Base-by-base conservation (phyloP, 805 yeast species). In the Candida anglica region DNA sequence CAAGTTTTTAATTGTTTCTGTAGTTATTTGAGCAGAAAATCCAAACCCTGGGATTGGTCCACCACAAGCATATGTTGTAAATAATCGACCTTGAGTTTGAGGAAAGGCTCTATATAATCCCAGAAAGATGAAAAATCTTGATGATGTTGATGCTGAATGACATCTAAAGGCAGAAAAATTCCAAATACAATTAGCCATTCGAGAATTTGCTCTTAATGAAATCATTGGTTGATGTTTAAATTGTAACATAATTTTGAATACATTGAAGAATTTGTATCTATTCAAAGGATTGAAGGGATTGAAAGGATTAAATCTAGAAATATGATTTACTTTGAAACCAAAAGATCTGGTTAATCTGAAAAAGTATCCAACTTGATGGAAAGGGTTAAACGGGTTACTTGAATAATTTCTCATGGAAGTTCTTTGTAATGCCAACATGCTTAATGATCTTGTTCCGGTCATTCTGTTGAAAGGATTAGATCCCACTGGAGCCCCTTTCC, bases 41-140 rank as follows among this genome's bases (percentile, higher is more conserved):
- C 32, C 32, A n/a, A n/a, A n/a, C 9, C 15, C n/a, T 5, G 34
- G 34, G 16, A 32, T 32, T 11, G 34, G 34, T 15, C 34, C 34
- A 7, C 34, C 34, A 11, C 18, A 23, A 8, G 34, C 29, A 25
- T 23, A 32, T n/a, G 34, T 24, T 17, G 32, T 20, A 14, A 32
- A 32, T n/a, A 32, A 23, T 6, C 34, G 13, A 7, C 15, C 27
- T 10, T 25, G 27, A 5, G 34, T 15, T 18, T 26, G 13, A 9
- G 34, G 34, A 18, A 25, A 24, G 8, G 34, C 28, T 22, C 23
- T 25, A 15, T 25, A 32, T 13, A 32, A 32, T 7, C 28, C 28
- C 14, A 22, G 19, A 20, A 30, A 22, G 22, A 24, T 10, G 16
- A 23, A 32, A n/a, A 26, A 26, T n/a, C 28, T 26, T 9, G 9